Evolutionary conservation across 2,329 filamentous ascomycete species (phyloP).

Genomic region (Aureobasidium sp.): DNA sequence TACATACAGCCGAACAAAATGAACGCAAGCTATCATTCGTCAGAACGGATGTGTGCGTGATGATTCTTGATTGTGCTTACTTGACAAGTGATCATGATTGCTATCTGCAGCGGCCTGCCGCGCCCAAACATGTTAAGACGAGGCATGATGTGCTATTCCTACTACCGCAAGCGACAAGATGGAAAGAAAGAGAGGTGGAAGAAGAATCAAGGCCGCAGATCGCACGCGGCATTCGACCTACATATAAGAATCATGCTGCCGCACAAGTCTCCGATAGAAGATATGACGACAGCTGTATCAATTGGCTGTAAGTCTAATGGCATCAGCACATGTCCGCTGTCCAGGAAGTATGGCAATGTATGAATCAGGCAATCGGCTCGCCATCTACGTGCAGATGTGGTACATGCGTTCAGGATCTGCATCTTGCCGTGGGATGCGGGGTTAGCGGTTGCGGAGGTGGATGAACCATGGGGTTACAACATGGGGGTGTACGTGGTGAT

Average conservation of each 20-base stretch:
- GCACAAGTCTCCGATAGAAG: slow-evolving; percentile 1
- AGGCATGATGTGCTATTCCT: not conserved
- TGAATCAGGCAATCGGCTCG: not conserved
- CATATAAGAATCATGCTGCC: not conserved
- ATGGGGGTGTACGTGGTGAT: not conserved
- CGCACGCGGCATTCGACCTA: not conserved
- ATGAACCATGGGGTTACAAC: not conserved
- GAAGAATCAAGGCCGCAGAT: not conserved
- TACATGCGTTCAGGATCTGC: not conserved
- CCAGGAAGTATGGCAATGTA: not conserved
- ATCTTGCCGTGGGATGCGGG: not conserved
- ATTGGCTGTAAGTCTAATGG: not conserved
- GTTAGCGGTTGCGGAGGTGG: not conserved
- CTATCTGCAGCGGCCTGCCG: slow-evolving; percentile 22
- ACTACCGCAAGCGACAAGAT: not conserved
- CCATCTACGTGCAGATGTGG: not conserved
- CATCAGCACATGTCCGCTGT: not conserved
- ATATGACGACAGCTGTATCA: not conserved
- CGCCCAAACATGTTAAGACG: slow-evolving; percentile 25
- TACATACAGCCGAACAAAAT: slow-evolving; percentile 25
- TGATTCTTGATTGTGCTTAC: not conserved
- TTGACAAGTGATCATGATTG: slow-evolving; percentile 27
- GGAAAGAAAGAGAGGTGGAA: not conserved
- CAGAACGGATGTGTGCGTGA: not conserved
- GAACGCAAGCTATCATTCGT: slow-evolving; percentile 19